phyloP scores from a whole-genome alignment of 2,329 filamentous ascomycete genomes.

The Didymosphaeria variabile region DNA sequence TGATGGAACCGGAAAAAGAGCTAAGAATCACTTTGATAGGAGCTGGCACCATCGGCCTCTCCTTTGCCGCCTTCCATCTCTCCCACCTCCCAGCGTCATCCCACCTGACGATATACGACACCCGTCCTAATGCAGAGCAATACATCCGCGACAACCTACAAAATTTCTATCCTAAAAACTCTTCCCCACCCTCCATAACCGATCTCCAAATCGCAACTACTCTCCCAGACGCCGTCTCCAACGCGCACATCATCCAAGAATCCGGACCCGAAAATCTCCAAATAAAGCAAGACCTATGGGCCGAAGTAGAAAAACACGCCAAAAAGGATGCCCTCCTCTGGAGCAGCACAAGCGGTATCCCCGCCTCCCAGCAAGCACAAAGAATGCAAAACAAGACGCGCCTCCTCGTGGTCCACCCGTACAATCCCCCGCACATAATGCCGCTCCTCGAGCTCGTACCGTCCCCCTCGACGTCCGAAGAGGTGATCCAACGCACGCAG shows the following conservation, averaged over 20 bases:
- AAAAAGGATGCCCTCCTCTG: conserved; percentile 60
- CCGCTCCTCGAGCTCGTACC: conserved; percentile 68
- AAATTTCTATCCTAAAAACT: conserved; percentile 48
- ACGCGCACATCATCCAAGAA: conserved; percentile 66
- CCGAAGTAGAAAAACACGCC: conserved; percentile 58
- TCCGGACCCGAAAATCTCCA: conserved; percentile 64
- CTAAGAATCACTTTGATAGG: conserved; percentile 54
- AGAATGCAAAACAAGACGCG: conserved; percentile 55
- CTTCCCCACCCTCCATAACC: conserved; percentile 27
- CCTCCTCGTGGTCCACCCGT: conserved; percentile 67
- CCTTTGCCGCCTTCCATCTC: conserved; percentile 64
- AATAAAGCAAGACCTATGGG: conserved; percentile 64
- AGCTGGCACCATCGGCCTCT: conserved; percentile 63
- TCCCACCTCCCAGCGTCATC: conserved; percentile 50
- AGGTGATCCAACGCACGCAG: conserved; percentile 53
- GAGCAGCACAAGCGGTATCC: conserved; percentile 67
- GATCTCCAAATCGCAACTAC: conserved; percentile 46
- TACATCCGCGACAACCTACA: conserved; percentile 57
- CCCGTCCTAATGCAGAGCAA: conserved; percentile 56
- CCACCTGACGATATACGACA: conserved; percentile 61
- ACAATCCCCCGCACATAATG: conserved; percentile 70
- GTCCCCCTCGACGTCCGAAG: conserved; percentile 51
- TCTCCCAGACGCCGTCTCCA: conserved; percentile 54
- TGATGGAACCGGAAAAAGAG: conserved; percentile 20
- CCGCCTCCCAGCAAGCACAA: conserved; percentile 59